Base-by-base conservation (phyloP, 2,329 filamentous ascomycete species). In the Hymenoscyphus linearis region DNA sequence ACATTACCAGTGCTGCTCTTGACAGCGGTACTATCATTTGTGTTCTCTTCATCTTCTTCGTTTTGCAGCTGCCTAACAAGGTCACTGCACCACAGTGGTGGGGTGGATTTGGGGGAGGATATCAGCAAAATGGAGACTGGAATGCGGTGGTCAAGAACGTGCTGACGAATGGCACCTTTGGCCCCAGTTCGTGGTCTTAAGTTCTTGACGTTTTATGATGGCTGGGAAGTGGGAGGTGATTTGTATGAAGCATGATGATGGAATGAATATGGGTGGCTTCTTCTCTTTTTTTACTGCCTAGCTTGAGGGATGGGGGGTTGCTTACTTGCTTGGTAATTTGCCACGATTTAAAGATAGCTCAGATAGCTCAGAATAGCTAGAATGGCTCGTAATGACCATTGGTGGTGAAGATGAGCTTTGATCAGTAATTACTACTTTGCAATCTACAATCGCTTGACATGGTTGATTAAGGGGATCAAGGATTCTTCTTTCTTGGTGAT, bases 21-120 rank as follows among this genome's bases (percentile, higher is more conserved):
- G 88, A 91, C 72, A 83, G 82, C 55, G 88, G 88, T 4, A 78
- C 90, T 4, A 84, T 86, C 13, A 72, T 90, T 22, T 82, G 81
- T 36, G 87, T 86, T 0, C 80, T 91, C 37, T 72, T 91, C 61
- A 86, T 91, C 61, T 89, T 91, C 77, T 84, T 90, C 68, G 80
- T 84, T 0, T 75, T 91, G 34, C 84, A 85, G 60, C 72, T 90
- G 66, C 86, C 86, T 2, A 34, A 60, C 25, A 76, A 78, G 36
- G 79, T 80, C 9, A 69, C 72, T 2, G 76, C 83, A 61, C 84
- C 86, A 0, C 69, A 77, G 10, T 91, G 88, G 85, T 88, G 75
- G 62, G 60, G 63, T 31, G 60, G 63, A 6, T 59, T 60, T 54
- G 58, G 57, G 6, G 59, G 58, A 18, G 58, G 57, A 7, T 61